These are phyloP conservation scores for Rhododendron ferrugineum DNA, from an alignment of 148 eudicot species.

Conservation along the genomic window DNA sequence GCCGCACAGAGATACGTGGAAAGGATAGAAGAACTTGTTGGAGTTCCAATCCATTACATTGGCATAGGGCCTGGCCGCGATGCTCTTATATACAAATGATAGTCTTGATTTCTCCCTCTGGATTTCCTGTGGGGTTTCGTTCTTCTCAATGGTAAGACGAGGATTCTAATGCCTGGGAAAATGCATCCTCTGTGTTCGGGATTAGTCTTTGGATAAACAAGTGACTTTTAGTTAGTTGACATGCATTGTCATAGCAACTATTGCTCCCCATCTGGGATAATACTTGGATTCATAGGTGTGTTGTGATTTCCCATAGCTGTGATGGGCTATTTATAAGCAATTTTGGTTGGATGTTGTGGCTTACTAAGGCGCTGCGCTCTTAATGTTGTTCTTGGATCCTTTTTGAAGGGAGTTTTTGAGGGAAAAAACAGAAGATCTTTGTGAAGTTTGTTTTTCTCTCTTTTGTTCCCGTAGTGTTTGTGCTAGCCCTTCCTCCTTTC, in stretches of 20 bases:
- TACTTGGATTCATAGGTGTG: background rate
- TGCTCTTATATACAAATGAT: conserved; percentile 76
- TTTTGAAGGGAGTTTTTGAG: background rate
- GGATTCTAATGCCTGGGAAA: background rate
- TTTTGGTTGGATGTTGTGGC: background rate
- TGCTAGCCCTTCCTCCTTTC: background rate
- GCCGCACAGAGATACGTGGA: conserved; percentile 70
- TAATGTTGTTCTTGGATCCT: background rate
- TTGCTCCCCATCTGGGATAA: background rate
- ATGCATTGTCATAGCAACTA: conserved; percentile 5
- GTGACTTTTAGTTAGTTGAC: background rate
- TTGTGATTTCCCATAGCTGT: background rate
- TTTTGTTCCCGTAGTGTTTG: background rate
- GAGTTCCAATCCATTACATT: conserved; percentile 80
- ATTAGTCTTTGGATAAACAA: background rate
- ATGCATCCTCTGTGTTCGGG: background rate
- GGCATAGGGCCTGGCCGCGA: conserved; percentile 90
- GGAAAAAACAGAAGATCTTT: background rate
- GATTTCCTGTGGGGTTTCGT: background rate
- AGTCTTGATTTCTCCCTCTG: background rate
- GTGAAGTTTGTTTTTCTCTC: background rate
- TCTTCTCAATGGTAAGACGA: background rate
- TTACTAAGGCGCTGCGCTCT: background rate
- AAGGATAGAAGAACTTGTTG: conserved; percentile 75
- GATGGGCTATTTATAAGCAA: background rate